Evolutionary conservation across 192 early-diverging fungal genomes (phyloP).

Genomic region (Linderina pennispora): DNA sequence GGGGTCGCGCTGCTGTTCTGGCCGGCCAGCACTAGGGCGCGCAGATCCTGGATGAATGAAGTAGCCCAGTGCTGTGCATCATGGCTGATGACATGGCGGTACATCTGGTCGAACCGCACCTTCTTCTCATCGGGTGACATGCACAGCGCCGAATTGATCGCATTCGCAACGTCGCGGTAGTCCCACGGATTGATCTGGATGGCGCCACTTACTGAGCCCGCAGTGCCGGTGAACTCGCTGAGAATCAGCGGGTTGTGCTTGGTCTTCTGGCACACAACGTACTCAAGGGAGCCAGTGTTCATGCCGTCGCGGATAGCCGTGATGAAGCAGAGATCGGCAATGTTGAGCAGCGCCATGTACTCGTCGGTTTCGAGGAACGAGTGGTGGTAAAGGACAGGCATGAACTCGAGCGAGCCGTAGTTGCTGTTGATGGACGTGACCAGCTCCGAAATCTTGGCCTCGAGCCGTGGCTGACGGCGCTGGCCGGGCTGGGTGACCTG

Average conservation of each 20-base stretch:
- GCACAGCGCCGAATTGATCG: constrained; percentile 80
- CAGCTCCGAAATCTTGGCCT: constrained; percentile 84
- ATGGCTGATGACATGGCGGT: constrained; percentile 70
- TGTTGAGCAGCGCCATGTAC: constrained; percentile 86
- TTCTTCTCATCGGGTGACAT: constrained; percentile 70
- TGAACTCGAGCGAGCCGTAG: constrained; percentile 93
- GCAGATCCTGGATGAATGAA: constrained; percentile 72
- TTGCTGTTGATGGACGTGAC: constrained; percentile 88
- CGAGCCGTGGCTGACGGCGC: constrained; percentile 58
- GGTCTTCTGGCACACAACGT: constrained; percentile 85
- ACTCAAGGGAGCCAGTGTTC: constrained; percentile 95
- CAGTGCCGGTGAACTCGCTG: constrained; percentile 96
- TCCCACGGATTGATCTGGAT: constrained; percentile 96
- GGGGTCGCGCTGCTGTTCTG: constrained; percentile 28
- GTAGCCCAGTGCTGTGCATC: constrained; percentile 86
- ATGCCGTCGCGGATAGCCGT: constrained; percentile 94
- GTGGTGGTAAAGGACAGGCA: constrained; percentile 90
- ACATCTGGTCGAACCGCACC: constrained; percentile 56
- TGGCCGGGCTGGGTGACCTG: constrained; percentile 91
- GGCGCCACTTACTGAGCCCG: constrained; percentile 78
- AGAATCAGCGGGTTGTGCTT: constrained; percentile 83
- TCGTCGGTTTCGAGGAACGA: constrained; percentile 89
- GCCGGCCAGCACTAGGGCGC: constrained; percentile 42
- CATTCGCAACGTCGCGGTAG: constrained; percentile 78
- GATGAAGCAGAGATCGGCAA: constrained; percentile 92